A percentile compares a stretch with the other conserved stretches of the same genome.
Evolutionary conservation across 2,329 filamentous ascomycete genomes (phyloP).

Genomic region (Tolypocladium paradoxum): DNA sequence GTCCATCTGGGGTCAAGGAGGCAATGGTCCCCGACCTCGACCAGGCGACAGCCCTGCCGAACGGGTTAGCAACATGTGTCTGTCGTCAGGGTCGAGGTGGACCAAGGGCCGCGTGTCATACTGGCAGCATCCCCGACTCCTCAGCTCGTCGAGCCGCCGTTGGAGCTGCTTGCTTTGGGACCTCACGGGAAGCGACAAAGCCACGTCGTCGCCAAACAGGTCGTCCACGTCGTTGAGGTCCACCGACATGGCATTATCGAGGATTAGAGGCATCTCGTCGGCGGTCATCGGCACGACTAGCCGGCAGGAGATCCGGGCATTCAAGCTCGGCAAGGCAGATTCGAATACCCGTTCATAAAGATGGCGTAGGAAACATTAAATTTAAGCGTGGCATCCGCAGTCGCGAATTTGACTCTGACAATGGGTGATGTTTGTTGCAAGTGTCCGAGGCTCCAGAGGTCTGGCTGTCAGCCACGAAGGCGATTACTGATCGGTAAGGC

Average conservation of each 20-base stretch:
- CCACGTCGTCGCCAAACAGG: constrained; percentile 62
- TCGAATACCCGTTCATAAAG: background rate
- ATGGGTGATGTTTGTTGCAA: background rate
- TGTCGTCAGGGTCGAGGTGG: background rate
- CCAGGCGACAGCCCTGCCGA: constrained; percentile 66
- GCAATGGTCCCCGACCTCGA: constrained; percentile 81
- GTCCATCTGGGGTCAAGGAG: constrained; percentile 63
- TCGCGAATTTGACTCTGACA: background rate
- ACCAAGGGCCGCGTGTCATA: constrained; percentile 31
- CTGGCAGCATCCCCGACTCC: constrained; percentile 70
- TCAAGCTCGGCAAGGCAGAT: background rate
- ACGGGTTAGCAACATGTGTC: background rate
- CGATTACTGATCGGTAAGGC: background rate
- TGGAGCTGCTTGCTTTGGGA: constrained; percentile 49
- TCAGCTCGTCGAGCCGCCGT: constrained; percentile 66
- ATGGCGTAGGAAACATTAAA: background rate
- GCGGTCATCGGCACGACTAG: constrained; percentile 17
- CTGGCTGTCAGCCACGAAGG: background rate
- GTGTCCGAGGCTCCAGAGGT: background rate
- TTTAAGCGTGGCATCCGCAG: background rate
- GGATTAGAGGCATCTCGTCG: constrained; percentile 32
- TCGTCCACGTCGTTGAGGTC: constrained; percentile 57
- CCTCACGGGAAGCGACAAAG: constrained; percentile 40
- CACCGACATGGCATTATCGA: constrained; percentile 33
- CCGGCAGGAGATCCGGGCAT: background rate